Evolutionary conservation across 257 asterid genomes (phyloP), one percentile per base, ranked within the genome.

Genomic region (Ehretia macrophylla): DNA sequence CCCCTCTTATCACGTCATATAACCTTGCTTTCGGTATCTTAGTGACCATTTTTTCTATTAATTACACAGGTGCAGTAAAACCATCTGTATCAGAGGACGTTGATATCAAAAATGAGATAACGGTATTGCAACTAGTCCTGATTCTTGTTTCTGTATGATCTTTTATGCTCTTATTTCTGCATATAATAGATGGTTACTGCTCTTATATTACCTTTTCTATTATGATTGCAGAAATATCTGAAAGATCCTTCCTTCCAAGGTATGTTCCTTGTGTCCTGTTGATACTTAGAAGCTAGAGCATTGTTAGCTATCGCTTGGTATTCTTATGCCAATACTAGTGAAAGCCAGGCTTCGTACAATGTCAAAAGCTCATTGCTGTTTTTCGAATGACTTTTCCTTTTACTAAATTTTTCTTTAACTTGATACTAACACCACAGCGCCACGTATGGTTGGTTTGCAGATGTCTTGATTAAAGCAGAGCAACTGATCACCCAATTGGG

Each of bases 211-310:
- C 17, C n/a, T 44, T 32, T 51, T 53, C 46, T 63, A 23, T 20
- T 42, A 64, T 59, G 70, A 21, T 70, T 77, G 81, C 95, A 87
- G 98, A 80, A 52, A 74, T 85, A 78, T 64, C 84, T 90, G 45
- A 82, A 80, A 72, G 85, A 77, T 75, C 75, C 87, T 72, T 76
- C 95, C 40, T 84, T 90, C 56, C 74, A 77, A 77, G 95, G 98
- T 81, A 76, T 27, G 65, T 17, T 45, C 55, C 48, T 1, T 47
- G 22, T 40, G 56, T 57, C 32, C 49, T 37, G 23, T 45, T 23
- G 13, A 42, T 60, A 32, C 45, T 65, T 32, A 56, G 54, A 10
- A 10, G 32, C n/a, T 48, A 12, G n/a, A 0, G 23, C 19, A 12
- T 48, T 22, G 8, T 20, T 55, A 4, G 20, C 35, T 54, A 55